Evolutionary conservation across 306 rosid genomes (phyloP).

Genomic region (Trifolium repens): DNA sequence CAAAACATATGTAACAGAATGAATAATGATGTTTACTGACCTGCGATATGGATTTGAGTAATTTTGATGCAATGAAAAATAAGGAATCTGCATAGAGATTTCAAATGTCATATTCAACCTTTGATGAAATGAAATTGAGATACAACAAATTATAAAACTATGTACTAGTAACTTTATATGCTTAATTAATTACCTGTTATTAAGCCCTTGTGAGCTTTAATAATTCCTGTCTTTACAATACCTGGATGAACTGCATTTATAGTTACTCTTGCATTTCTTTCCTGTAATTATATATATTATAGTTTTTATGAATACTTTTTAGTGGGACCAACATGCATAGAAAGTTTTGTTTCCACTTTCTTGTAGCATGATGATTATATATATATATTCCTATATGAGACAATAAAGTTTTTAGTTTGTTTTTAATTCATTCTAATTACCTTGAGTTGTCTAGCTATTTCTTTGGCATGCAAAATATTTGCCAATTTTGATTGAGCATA

Average conservation of each 20-base stretch:
- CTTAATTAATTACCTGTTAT: conserved; percentile 55
- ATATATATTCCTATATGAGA: background rate
- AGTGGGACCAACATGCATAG: conserved; percentile 16
- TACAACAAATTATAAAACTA: background rate
- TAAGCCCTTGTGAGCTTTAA: conserved; percentile 81
- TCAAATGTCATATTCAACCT: conserved; percentile 28
- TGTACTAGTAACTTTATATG: background rate
- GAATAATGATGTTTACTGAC: conserved; percentile 43
- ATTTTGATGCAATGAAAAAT: conserved; percentile 89
- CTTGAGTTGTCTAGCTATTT: conserved; percentile 80
- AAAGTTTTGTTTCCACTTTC: conserved; percentile 22
- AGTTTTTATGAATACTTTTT: background rate
- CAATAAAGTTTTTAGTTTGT: background rate
- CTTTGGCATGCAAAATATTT: conserved; percentile 83
- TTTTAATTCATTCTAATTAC: conserved; percentile 36
- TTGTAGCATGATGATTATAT: conserved; percentile 10
- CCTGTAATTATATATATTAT: conserved; percentile 47
- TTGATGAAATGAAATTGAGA: conserved; percentile 10
- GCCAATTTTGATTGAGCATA: conserved; percentile 92
- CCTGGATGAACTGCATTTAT: conserved; percentile 94
- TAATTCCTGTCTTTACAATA: conserved; percentile 86
- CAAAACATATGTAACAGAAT: background rate
- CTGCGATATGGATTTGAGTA: conserved; percentile 83
- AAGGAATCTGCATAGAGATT: conserved; percentile 73
- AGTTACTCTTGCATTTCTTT: conserved; percentile 83